Conservation (phyloP, 805 yeast species). For the Candida insectorum region DNA sequence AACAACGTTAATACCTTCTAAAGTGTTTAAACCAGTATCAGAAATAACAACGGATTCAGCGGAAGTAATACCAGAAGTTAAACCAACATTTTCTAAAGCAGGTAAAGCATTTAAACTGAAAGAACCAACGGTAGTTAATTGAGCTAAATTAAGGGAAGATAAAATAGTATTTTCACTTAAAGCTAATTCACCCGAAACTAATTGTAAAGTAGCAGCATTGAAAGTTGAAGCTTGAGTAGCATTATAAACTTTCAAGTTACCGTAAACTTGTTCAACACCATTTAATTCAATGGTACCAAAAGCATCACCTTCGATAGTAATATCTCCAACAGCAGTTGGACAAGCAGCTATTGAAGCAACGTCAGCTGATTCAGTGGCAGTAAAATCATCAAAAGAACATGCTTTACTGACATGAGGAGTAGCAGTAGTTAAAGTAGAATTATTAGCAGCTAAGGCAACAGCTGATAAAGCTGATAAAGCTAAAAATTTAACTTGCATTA, state of each 20-base stretch:
- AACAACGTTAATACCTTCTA: conserved; percentile 60
- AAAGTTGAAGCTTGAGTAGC: conserved; percentile 61
- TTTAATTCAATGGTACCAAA: conserved; percentile 64
- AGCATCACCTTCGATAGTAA: conserved; percentile 59
- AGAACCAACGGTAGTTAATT: conserved; percentile 76
- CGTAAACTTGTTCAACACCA: conserved; percentile 73
- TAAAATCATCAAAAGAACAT: conserved; percentile 61
- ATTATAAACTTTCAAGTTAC: conserved; percentile 65
- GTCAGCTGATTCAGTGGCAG: conserved; percentile 79
- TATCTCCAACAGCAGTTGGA: conserved; percentile 75
- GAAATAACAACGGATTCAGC: conserved; percentile 70
- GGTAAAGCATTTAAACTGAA: conserved; percentile 83
- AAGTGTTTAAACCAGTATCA: conserved; percentile 67
- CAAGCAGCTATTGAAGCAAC: conserved; percentile 73
- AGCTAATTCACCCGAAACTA: conserved; percentile 68
- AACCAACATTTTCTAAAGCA: conserved; percentile 68
- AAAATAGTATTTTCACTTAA: conserved; percentile 65
- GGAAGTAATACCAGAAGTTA: conserved; percentile 64
- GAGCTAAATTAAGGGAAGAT: conserved; percentile 67
- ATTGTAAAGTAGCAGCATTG: conserved; percentile 74
- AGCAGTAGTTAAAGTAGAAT: conserved; percentile 47
- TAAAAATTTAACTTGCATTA: conserved; percentile 58
- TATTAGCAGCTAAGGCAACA: conserved; percentile 33
- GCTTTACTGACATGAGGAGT: conserved; percentile 56
- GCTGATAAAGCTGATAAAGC: conserved; percentile 50